phyloP scores from a whole-genome alignment of 164 flowering plant species.

The Magnolia kwangsiensis region DNA sequence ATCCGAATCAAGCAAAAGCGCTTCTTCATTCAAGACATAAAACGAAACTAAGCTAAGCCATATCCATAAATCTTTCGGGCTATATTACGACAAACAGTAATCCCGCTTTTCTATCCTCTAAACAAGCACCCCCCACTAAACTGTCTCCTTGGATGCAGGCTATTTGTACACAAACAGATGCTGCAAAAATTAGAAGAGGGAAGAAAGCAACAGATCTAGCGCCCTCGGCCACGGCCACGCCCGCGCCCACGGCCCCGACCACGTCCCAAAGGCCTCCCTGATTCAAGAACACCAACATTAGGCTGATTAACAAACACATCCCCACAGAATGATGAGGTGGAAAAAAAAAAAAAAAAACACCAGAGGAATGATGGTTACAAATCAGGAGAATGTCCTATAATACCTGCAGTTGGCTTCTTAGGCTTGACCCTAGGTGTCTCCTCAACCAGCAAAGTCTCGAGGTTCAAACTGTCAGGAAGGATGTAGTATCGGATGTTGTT shows the following conservation, averaged over 20 bases:
- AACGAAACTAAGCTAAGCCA: neutral
- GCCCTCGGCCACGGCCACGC: conserved; percentile 91
- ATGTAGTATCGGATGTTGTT: conserved; percentile 85
- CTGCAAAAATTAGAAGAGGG: conserved; percentile 12
- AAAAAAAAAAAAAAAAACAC: neutral
- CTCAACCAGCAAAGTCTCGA: conserved; percentile 83
- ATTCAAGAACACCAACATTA: neutral
- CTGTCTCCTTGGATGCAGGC: conserved; percentile 9
- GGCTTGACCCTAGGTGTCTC: conserved; percentile 93
- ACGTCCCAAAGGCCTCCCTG: conserved; percentile 84
- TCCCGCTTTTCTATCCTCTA: neutral
- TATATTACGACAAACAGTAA: neutral
- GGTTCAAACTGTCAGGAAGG: conserved; percentile 88
- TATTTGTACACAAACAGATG: conserved; percentile 9
- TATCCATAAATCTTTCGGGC: neutral
- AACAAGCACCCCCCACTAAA: neutral
- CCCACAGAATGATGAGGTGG: neutral
- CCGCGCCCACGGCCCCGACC: conserved; percentile 94
- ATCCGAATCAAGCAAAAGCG: neutral
- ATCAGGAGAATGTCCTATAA: neutral
- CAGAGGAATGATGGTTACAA: neutral
- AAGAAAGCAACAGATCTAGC: conserved; percentile 25
- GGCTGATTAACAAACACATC: neutral
- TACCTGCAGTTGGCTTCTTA: conserved; percentile 89
- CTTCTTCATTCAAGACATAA: neutral